Evolutionary conservation across 495 filamentous ascomycete species (phyloP).

Genomic region (Lasiosphaeria miniovina): DNA sequence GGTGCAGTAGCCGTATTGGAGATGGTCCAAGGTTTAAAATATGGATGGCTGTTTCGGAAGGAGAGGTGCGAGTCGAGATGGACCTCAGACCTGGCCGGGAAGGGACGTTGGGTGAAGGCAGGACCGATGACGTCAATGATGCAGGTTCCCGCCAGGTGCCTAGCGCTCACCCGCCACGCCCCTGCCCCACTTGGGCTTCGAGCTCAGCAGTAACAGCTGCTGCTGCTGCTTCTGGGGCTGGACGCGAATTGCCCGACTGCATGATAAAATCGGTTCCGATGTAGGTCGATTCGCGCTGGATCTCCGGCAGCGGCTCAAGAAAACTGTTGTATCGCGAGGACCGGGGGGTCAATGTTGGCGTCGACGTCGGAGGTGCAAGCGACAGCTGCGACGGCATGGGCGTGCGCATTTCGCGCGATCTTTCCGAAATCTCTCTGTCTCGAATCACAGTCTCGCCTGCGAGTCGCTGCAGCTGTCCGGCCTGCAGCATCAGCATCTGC

Average conservation of each 20-base stretch:
- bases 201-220: no score
- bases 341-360: no score
- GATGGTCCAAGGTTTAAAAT: not conserved
- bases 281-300: no score
- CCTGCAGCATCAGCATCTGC: not conserved
- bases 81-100: no score
- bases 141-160: not conserved
- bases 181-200: no score
- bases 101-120: not conserved
- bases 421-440: not conserved
- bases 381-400: not conserved
- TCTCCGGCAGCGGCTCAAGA: no score
- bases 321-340: no score
- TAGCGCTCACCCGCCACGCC: no score
- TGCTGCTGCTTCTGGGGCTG: no score
- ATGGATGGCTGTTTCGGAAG: not conserved
- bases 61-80: no score
- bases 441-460: not conserved
- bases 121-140: conserved; percentile 7
- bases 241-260: no score
- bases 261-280: no score
- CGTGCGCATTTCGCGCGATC: not conserved
- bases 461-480: not conserved
- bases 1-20: not conserved
- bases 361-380: not conserved